Base-by-base conservation (phyloP, 192 early-diverging fungal species). In the Funneliformis mosseae region DNA sequence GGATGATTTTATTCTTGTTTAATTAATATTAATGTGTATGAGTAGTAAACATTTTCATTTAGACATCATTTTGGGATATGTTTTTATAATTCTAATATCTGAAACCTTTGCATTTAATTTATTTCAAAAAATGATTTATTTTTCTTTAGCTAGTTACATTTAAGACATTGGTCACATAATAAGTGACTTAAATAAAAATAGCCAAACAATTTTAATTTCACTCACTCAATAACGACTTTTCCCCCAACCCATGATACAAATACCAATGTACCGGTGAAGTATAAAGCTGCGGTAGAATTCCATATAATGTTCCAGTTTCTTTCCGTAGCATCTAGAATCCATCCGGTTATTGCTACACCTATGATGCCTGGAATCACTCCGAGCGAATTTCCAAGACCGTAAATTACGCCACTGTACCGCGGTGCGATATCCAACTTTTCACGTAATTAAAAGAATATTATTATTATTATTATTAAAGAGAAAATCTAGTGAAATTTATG, bases 341-440 rank as follows among this genome's bases (percentile, higher is more conserved):
- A 55, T 8, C 85, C 85, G 2, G 82, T 83, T 8, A 86, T 41
- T 28, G 73, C 74, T 0, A 86, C 66, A 16, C 85, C 85, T 12
- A 86, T 8, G 1, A 86, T 45, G 8, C 68, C 85, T 18, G 85
- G 85, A 18, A 86, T 75, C 0, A 81, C 82, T 1, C 75, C 85
- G n/a, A 81, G 76, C 27, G 85, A 82, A 68, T 83, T 86, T 3
- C 83, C 83, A 59, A 86, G 83, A 33, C 81, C 80, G 38, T 82
- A 86, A 60, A 86, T 83, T 38, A 82, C 75, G n/a, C 85, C 85
- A n/a, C 83, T 83, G 46, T 86, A 74, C 43, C 80, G 74, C 2
- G 85, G 83, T 66, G 82, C 83, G 71, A 85, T 81, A 45, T 85
- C 84, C 60, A 81, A 82, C 80, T 85, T 63, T 33, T 59, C 21